Evolutionary conservation across 1,284 basidiomycete species (phyloP), one percentile per base, ranked within the genome.

Genomic region (Xanthoconium separans): DNA sequence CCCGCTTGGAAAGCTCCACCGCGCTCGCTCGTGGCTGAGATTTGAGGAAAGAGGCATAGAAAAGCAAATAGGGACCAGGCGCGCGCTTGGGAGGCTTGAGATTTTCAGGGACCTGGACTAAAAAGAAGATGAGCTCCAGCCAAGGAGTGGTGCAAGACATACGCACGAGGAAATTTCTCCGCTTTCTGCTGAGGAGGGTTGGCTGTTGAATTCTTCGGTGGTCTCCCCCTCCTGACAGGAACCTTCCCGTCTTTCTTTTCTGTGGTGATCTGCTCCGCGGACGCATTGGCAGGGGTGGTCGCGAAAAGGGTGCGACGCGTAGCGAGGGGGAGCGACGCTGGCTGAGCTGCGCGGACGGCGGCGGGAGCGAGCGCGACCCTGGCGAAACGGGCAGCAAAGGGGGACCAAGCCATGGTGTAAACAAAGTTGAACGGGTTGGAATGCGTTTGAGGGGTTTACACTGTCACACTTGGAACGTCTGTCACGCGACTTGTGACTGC

Each of bases 61-160:
- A 69, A 30, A 71, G 37, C 3, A 61, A 6, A 47, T 60, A 69
- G 2, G 67, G 55, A 18, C 51, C 44, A 16, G 54, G 57, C 31
- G 69, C 66, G 30, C 55, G 62, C 27, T 70, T 67, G 6, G 66
- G 66, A 15, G 67, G 70, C 27, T 51, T 54, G 47, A 70, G 65
- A 0, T 16, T 1, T n/a, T 49, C 27, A 8, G 65, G 61, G 9
- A 70, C 41, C 37, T 41, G 56, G 13, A 50, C 63, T 63, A 15
- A 47, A 18, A 27, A 29, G 20, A 22, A 2, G 20, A 31, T 58
- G 48, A 54, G 53, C 9, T 24, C 27, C 6, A 7, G 30, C 8
- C 12, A 22, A n/a, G 42, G 6, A 22, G n/a, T 4, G 16, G 22
- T 8, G 24, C 8, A n/a, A 16, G 18, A 20, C 5, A 36, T 34